These are phyloP conservation scores for Mycena kentingensis DNA, from an alignment of 768 basidiomycete species.

Conservation along the genomic window DNA sequence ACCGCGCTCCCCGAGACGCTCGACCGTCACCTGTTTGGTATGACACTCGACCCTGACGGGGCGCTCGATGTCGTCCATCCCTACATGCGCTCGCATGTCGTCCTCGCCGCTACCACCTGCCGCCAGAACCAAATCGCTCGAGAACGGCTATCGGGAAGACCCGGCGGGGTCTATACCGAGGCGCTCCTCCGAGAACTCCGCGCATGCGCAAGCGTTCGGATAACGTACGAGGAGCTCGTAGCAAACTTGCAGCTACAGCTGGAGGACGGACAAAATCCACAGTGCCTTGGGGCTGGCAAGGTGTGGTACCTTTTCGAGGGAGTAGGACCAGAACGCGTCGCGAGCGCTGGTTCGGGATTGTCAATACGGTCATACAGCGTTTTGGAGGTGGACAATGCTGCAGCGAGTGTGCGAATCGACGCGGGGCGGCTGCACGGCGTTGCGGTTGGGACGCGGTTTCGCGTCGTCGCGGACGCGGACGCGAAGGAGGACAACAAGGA, in stretches of 20 bases:
- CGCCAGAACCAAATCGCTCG: conserved; percentile 16
- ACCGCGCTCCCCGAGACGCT: conserved; percentile 10
- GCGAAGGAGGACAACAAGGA: too few species aligned
- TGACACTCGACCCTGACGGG: background rate
- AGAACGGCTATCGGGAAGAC: conserved; percentile 13
- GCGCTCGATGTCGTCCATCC: conserved; percentile 3
- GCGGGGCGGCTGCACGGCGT: conserved; percentile 11
- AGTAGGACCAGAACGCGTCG: background rate
- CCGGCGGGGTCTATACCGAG: conserved; percentile 20
- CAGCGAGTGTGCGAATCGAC: conserved; percentile 5
- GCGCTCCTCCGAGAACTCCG: conserved; percentile 13
- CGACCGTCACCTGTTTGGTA: background rate
- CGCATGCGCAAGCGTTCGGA: conserved; percentile 5
- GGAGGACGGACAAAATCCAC: conserved; percentile 19
- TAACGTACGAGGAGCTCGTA: conserved; percentile 13
- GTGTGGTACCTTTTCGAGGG: conserved; percentile 13
- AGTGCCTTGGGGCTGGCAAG: conserved; percentile 18
- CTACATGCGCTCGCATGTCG: conserved; percentile 20
- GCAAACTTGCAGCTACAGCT: conserved; percentile 16
- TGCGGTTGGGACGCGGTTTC: conserved; percentile 18
- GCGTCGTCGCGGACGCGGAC: background rate
- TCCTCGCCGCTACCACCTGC: conserved; percentile 23
- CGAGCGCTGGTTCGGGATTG: too few species aligned
- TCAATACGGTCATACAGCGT: too few species aligned
- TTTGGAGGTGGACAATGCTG: background rate